Conservation (phyloP, 192 early-diverging fungal species). For the Coemansia sp. region DNA sequence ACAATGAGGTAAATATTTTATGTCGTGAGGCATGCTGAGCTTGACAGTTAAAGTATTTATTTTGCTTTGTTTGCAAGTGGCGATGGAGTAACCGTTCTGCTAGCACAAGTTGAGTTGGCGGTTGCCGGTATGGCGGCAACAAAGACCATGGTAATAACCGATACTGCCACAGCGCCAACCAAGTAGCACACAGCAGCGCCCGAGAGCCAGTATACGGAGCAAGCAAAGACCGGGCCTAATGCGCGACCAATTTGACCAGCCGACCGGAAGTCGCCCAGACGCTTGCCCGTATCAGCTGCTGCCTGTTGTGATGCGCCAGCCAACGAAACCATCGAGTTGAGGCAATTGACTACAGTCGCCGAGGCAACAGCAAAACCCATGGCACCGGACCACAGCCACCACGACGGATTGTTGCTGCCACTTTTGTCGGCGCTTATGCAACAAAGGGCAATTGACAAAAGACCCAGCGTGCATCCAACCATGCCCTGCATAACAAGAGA, state of each 20-base stretch:
- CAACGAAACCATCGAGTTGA: constrained; percentile 64
- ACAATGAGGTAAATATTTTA: no score
- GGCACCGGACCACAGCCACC: constrained; percentile 68
- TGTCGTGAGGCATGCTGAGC: no score
- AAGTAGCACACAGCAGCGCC: constrained; percentile 65
- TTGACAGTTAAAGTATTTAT: neutral
- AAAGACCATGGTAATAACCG: constrained; percentile 37
- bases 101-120: neutral
- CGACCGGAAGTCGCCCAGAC: constrained; percentile 82
- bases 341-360: constrained; percentile 91
- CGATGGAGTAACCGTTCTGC: neutral
- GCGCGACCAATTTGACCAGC: constrained; percentile 89
- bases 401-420: neutral
- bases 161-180: constrained; percentile 56
- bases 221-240: constrained; percentile 82
- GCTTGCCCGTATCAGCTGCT: constrained; percentile 57
- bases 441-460: constrained; percentile 58
- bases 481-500: constrained; percentile 77
- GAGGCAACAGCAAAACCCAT: constrained; percentile 86
- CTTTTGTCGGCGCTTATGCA: constrained; percentile 27
- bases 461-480: constrained; percentile 61
- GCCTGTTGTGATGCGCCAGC: constrained; percentile 4
- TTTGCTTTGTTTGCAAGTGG: neutral
- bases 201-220: constrained; percentile 80
- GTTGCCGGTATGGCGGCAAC: constrained; percentile 11